Evolutionary conservation across 2,329 filamentous ascomycete species (phyloP), one percentile per base, ranked within the genome.

Genomic region (Furcasterigmium sp.): DNA sequence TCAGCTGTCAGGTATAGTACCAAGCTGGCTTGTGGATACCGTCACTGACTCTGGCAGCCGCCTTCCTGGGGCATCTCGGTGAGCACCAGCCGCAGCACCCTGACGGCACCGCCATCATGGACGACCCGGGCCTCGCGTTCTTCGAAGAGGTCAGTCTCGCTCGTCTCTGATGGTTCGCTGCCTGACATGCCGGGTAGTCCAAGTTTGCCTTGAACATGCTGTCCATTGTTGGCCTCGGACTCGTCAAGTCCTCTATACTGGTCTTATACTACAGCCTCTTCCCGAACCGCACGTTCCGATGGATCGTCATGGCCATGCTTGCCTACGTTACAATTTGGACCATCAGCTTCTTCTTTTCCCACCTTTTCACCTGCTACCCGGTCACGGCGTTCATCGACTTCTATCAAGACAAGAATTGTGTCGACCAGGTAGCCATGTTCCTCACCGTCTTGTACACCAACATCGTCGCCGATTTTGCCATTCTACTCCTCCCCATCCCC

Each of bases 221-320:
- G 21, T 64, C 63, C 46, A 61, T 61, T 29, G 48, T 55, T 9
- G 51, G 54, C 35, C 56, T 63, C 37, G 58, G 56, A 34, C 46
- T 60, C 26, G 56, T 56, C 42, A 64, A 64, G 37, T 51, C 56
- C 38, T 62, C 57, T 23, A 58, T 64, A 25, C 50, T 64, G 26
- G 49, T 63, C 6, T 53, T 63, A 1, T 64, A 64, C 47, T 52
- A 57, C 9, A 56, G 55, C 11, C 60, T 63, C 13, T 62, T 64
- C 47, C 47, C 48, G 10, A 46, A 47, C 15, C 52, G 55, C 15
- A 55, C 53, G 34, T 54, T 56, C 37, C 55, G 55, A 15, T 56
- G 51, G 38, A 40, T 54, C 4, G 52, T 53, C 9, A 59, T 52
- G 49, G 48, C 49, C 11, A 40, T 60, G 14, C 48, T 57, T 18